phyloP scores from a whole-genome alignment of 2,329 filamentous ascomycete genomes.

The Orbilia javanica region DNA sequence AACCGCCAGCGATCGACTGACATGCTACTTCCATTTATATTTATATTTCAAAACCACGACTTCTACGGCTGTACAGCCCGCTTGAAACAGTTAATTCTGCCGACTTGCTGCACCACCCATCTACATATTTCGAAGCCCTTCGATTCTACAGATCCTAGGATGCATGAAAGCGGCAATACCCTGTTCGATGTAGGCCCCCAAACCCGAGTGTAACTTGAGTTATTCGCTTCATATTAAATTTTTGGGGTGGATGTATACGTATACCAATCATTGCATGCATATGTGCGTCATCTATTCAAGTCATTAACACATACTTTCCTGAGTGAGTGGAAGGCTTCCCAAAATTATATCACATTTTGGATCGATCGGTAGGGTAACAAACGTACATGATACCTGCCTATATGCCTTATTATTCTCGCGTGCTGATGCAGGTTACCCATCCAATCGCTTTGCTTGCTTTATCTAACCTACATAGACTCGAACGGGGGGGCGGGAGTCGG shows the following conservation, averaged over 20 bases:
- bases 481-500: slow-evolving; percentile 2
- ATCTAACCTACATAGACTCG: slow-evolving; percentile 12
- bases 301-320: neutral
- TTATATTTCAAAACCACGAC: neutral
- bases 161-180: neutral
- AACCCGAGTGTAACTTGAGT: neutral
- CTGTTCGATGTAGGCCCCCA: slow-evolving; percentile 2
- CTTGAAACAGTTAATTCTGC: neutral
- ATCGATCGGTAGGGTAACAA: slow-evolving; percentile 8
- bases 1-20: neutral
- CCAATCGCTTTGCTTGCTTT: slow-evolving; percentile 24
- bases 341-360: slow-evolving; percentile 39
- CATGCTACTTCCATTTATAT: neutral
- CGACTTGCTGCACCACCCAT: neutral
- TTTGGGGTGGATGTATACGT: neutral
- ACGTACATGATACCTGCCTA: slow-evolving; percentile 29
- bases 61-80: too few species aligned
- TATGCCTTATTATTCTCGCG: slow-evolving; percentile 18
- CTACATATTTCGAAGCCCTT: neutral
- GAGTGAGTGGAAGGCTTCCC: neutral
- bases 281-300: slow-evolving; percentile 19
- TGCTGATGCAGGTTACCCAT: slow-evolving; percentile 3
- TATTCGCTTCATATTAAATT: slow-evolving; percentile 21
- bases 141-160: neutral
- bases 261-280: slow-evolving; percentile 13